These are phyloP conservation scores for Ettlia oleoabundans DNA, from an alignment of 139 green algal genomes.

Conservation along the genomic window DNA sequence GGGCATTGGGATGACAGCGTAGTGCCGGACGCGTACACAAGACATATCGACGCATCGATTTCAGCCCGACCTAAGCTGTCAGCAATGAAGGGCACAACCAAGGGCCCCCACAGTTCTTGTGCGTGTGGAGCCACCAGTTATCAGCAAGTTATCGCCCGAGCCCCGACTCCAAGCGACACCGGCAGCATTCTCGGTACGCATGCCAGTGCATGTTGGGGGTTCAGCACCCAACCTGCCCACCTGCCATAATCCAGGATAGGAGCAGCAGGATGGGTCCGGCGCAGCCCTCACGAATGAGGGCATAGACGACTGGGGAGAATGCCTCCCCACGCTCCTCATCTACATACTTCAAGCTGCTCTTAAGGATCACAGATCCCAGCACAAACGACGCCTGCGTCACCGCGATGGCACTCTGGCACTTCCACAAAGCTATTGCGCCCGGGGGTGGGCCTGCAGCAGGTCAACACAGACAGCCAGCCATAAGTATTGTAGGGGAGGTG, in stretches of 20 bases:
- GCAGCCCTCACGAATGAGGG: slow-evolving; percentile 52
- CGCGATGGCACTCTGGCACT: slow-evolving; percentile 57
- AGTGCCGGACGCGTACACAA: no score
- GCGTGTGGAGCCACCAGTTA: no score
- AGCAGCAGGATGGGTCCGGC: slow-evolving; percentile 58
- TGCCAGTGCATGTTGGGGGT: background rate
- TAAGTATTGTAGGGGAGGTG: background rate
- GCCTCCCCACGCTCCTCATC: slow-evolving; percentile 29
- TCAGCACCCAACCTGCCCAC: slow-evolving; percentile 19
- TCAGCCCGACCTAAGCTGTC: no score
- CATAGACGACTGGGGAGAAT: slow-evolving; percentile 67
- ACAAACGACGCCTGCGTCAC: slow-evolving; percentile 64
- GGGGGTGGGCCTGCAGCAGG: background rate
- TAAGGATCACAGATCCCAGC: slow-evolving; percentile 65
- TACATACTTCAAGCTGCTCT: slow-evolving; percentile 43
- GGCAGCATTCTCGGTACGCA: background rate
- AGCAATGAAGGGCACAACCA: no score
- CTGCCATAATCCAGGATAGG: slow-evolving; percentile 42
- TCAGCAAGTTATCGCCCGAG: no score
- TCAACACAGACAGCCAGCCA: background rate
- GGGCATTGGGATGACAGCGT: no score
- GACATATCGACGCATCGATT: no score
- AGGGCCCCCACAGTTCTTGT: no score
- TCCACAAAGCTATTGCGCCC: slow-evolving; percentile 33
- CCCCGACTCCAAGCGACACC: no score